Conservation (phyloP, 768 basidiomycete species). For the Kwoniella heveanensis region DNA sequence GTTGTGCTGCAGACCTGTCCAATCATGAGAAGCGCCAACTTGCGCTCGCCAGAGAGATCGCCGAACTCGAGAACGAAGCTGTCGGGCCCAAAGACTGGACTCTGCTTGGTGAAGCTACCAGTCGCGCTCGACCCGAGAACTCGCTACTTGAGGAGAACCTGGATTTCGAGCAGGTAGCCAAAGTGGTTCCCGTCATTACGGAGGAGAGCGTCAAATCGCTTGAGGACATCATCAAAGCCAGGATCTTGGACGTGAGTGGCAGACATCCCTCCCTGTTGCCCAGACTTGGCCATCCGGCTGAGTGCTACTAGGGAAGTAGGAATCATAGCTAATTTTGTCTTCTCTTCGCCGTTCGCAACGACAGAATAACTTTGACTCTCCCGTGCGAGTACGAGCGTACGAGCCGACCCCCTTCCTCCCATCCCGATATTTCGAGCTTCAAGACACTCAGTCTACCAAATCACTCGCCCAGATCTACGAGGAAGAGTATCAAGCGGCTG, state of each 20-base stretch:
- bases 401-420: conserved; percentile 89
- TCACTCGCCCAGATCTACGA: conserved; percentile 96
- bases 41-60: conserved; percentile 74
- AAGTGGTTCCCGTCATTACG: conserved; percentile 83
- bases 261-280: too few relatives aligned
- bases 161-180: conserved; percentile 88
- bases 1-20: conserved; percentile 61
- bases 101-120: conserved; percentile 83
- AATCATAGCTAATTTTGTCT: neutral
- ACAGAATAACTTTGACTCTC: conserved; percentile 78
- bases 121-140: conserved; percentile 82
- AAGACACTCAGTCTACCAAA: conserved; percentile 82
- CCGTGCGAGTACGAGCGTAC: conserved; percentile 73
- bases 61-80: conserved; percentile 79
- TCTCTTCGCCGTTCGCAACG: too few relatives aligned
- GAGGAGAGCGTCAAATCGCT: conserved; percentile 78
- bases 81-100: conserved; percentile 89
- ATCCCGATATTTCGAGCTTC: conserved; percentile 81
- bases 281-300: too few relatives aligned
- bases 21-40: conserved; percentile 78
- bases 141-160: conserved; percentile 89
- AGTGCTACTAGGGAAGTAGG: too few relatives aligned
- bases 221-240: conserved; percentile 85
- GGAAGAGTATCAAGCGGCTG: conserved; percentile 77
- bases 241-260: conserved; percentile 73